Percentiles rank a stretch among this genome's conserved stretches.
These are phyloP conservation scores for Daldinia grandis DNA, from an alignment of 495 filamentous ascomycete species.

Conservation along the genomic window DNA sequence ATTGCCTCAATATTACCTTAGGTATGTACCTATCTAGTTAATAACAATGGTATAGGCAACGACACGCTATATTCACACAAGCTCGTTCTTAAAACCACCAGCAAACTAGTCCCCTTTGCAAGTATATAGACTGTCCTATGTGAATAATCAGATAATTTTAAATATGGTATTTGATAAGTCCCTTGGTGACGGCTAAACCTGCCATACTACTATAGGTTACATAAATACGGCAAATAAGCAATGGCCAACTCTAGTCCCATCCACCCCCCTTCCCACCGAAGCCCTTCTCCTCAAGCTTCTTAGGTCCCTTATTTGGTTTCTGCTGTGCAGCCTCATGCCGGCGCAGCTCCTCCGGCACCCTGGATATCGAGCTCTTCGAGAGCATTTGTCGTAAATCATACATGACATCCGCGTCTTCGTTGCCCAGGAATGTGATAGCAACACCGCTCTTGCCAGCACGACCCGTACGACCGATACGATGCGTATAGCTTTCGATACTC, in stretches of 20 bases:
- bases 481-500: slow-evolving; percentile 94
- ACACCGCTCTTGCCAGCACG: slow-evolving; percentile 98
- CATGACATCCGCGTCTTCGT: slow-evolving; percentile 91
- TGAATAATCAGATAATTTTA: neutral
- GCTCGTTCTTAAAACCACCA: neutral
- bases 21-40: too few species aligned
- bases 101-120: neutral
- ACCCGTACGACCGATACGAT: slow-evolving; percentile 97
- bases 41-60: neutral
- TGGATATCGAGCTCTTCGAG: slow-evolving; percentile 85
- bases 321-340: slow-evolving; percentile 96
- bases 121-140: neutral
- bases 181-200: neutral
- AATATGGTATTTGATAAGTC: neutral
- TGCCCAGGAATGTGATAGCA: slow-evolving; percentile 94
- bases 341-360: slow-evolving; percentile 91
- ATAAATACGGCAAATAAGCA: neutral
- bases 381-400: slow-evolving; percentile 98
- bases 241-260: slow-evolving; percentile 22
- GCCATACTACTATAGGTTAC: too few species aligned
- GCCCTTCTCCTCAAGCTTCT: slow-evolving; percentile 43
- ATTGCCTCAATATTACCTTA: too few species aligned
- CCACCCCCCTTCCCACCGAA: slow-evolving; percentile 35
- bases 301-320: slow-evolving; percentile 58
- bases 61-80: neutral